These are phyloP conservation scores for Penicillium paxilli DNA, from an alignment of 495 filamentous ascomycete species.

Conservation along the genomic window DNA sequence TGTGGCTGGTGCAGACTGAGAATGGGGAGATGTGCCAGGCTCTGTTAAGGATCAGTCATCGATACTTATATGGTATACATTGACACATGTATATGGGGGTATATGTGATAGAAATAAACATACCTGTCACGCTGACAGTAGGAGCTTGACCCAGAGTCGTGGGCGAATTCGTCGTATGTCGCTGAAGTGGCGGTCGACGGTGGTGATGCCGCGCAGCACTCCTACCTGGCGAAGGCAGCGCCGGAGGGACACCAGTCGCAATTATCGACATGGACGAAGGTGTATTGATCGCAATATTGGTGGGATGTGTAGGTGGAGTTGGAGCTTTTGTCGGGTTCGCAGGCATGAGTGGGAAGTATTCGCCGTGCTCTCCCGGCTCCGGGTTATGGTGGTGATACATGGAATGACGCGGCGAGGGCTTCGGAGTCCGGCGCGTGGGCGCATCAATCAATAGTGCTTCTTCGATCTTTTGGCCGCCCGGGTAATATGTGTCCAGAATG, in stretches of 20 bases:
- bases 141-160: conserved; percentile 53
- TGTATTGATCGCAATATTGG: conserved; percentile 28
- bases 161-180: conserved; percentile 82
- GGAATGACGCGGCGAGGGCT: conserved; percentile 67
- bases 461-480: conserved; percentile 84
- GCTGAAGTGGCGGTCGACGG: conserved; percentile 45
- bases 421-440: conserved; percentile 78
- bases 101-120: background rate
- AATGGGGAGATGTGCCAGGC: conserved; percentile 21
- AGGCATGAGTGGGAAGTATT: conserved; percentile 91
- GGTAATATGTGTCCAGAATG: conserved; percentile 81
- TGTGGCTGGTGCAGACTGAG: conserved; percentile 22
- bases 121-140: conserved; percentile 28
- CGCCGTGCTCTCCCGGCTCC: conserved; percentile 74
- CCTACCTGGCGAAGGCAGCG: conserved; percentile 80
- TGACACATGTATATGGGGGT: background rate
- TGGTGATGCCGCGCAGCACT: conserved; percentile 48
- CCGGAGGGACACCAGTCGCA: conserved; percentile 74
- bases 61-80: background rate
- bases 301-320: conserved; percentile 41
- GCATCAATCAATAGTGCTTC: conserved; percentile 93
- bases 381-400: conserved; percentile 55
- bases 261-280: conserved; percentile 72
- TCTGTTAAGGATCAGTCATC: conserved; percentile 30
- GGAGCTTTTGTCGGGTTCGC: conserved; percentile 32